Evolutionary conservation across 1,139 yeast genomes (phyloP).

Genomic region (Protomyces inouyei): DNA sequence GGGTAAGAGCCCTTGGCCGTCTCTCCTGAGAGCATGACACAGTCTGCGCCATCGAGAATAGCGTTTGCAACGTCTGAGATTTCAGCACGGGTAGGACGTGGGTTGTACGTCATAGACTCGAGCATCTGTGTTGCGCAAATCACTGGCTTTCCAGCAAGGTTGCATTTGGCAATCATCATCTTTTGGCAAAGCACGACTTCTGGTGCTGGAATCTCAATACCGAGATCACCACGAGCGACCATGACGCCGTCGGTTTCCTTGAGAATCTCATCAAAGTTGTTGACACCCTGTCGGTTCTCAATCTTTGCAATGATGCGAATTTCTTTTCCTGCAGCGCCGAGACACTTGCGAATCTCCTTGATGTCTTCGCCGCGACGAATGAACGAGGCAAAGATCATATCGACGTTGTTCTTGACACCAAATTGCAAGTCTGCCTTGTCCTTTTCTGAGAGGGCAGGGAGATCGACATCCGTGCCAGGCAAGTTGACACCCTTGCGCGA

Average conservation of each 20-base stretch:
- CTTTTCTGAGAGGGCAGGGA: conserved; percentile 96
- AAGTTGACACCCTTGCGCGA: conserved; percentile 99
- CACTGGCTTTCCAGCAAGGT: conserved; percentile 98
- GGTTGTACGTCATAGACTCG: conserved; percentile 99
- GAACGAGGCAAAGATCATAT: conserved; percentile 97
- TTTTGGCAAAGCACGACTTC: conserved; percentile 98
- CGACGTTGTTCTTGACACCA: conserved; percentile 95
- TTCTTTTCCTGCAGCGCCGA: conserved; percentile 94
- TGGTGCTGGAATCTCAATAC: conserved; percentile 99
- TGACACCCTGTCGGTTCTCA: conserved; percentile 99
- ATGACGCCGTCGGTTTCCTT: conserved; percentile 96
- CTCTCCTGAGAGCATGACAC: conserved; percentile 93
- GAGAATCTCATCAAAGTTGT: conserved; percentile 96
- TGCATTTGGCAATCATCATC: conserved; percentile 98
- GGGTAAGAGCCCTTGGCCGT: conserved; percentile 99
- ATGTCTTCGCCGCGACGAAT: conserved; percentile 93
- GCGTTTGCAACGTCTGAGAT: conserved; percentile 99
- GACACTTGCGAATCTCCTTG: conserved; percentile 80
- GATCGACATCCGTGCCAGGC: conserved; percentile 98
- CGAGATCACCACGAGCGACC: conserved; percentile 99
- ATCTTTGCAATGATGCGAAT: conserved; percentile 95
- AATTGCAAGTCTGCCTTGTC: conserved; percentile 84
- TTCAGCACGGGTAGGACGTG: conserved; percentile 99
- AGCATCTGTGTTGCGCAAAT: conserved; percentile 99
- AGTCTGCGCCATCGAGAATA: conserved; percentile 98